These are phyloP conservation scores for Wickerhamiella parazyma DNA, from an alignment of 805 yeast species.

Conservation along the genomic window DNA sequence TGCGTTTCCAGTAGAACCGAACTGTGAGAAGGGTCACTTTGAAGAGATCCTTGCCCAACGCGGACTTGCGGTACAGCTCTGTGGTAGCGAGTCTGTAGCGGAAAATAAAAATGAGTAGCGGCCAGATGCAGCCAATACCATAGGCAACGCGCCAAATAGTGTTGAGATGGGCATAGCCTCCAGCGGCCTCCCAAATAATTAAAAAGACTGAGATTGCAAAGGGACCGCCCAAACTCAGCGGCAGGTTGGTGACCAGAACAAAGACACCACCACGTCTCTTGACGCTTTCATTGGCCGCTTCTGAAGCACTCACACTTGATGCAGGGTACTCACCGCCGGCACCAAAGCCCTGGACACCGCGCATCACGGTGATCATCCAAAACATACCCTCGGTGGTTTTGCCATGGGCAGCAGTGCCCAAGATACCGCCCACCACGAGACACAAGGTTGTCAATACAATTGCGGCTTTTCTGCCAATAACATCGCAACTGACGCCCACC, in stretches of 20 bases:
- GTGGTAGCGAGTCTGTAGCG: slow-evolving; percentile 58
- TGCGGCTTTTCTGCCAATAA: slow-evolving; percentile 54
- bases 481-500: slow-evolving; percentile 51
- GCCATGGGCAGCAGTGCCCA: slow-evolving; percentile 65
- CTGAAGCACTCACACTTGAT: slow-evolving; percentile 53
- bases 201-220: slow-evolving; percentile 53
- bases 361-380: slow-evolving; percentile 60
- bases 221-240: slow-evolving; percentile 68
- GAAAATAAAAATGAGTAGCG: slow-evolving; percentile 57
- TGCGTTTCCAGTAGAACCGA: slow-evolving; percentile 53
- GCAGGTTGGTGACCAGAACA: slow-evolving; percentile 56
- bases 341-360: slow-evolving; percentile 70
- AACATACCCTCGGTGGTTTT: slow-evolving; percentile 45
- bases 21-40: slow-evolving; percentile 30
- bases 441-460: slow-evolving; percentile 48
- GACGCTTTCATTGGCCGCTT: slow-evolving; percentile 55
- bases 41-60: slow-evolving; percentile 41
- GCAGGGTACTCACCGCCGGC: slow-evolving; percentile 69
- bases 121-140: slow-evolving; percentile 65
- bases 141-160: slow-evolving; percentile 62
- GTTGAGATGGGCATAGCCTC: slow-evolving; percentile 27
- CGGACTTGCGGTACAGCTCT: slow-evolving; percentile 46
- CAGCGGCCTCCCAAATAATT: slow-evolving; percentile 49
- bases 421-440: slow-evolving; percentile 47
- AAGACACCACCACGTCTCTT: slow-evolving; percentile 50